These are phyloP conservation scores for Cercospora zeina DNA, from an alignment of 2,329 filamentous ascomycete species.

Conservation along the genomic window DNA sequence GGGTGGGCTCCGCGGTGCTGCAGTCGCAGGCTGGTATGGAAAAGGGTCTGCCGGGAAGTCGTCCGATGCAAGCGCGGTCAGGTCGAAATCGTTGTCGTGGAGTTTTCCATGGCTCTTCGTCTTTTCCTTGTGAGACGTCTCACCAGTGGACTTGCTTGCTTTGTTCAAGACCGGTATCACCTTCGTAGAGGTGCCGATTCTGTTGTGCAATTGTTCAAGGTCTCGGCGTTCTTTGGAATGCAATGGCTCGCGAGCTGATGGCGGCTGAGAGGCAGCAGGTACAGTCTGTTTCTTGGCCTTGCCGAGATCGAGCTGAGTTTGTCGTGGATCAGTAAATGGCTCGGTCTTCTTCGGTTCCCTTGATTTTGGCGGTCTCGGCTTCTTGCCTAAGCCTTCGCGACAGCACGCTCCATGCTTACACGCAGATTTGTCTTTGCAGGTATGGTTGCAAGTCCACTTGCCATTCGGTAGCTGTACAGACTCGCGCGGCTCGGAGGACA, in stretches of 20 bases:
- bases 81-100: constrained; percentile 30
- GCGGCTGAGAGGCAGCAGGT: not conserved
- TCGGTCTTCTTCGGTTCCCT: constrained; percentile 35
- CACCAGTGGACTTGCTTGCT: not conserved
- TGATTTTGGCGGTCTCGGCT: constrained; percentile 52
- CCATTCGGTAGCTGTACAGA: constrained; percentile 64
- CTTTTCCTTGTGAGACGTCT: not conserved
- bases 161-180: constrained; percentile 20
- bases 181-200: constrained; percentile 29
- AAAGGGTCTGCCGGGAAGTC: constrained; percentile 19
- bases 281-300: constrained; percentile 27
- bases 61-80: constrained; percentile 19
- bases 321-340: constrained; percentile 28
- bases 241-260: constrained; percentile 10
- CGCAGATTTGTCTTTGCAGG: constrained; percentile 59
- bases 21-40: constrained; percentile 5
- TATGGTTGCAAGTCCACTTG: constrained; percentile 72
- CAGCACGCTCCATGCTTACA: constrained; percentile 72
- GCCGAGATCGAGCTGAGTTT: constrained; percentile 35
- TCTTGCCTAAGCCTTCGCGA: constrained; percentile 67
- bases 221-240: constrained; percentile 24
- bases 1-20: not conserved
- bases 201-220: constrained; percentile 33
- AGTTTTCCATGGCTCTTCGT: constrained; percentile 6
- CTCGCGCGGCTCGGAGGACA: constrained; percentile 33